Conservation (phyloP, 345 rosid species). For the Limnanthes douglasii region DNA sequence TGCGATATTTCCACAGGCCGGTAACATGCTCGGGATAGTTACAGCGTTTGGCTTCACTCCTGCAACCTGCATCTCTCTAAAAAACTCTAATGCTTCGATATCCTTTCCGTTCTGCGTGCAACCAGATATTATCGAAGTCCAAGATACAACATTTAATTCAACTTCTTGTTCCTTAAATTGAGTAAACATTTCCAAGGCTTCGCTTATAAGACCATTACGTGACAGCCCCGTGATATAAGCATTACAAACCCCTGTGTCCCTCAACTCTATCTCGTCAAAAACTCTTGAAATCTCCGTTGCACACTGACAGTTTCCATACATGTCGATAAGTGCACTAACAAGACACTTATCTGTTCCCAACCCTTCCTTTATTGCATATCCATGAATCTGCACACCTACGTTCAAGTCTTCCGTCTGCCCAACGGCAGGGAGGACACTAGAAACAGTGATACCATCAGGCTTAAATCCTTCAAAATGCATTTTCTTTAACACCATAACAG, state of each 20-base stretch:
- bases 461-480: slow-evolving; percentile 30
- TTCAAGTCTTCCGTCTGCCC: slow-evolving; percentile 23
- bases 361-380: slow-evolving; percentile 27
- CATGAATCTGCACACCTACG: slow-evolving; percentile 40
- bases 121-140: slow-evolving; percentile 50
- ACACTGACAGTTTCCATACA: slow-evolving; percentile 44
- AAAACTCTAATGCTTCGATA: slow-evolving; percentile 38
- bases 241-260: slow-evolving; percentile 41
- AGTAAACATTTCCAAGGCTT: slow-evolving; percentile 31
- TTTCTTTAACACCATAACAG: slow-evolving; percentile 23
- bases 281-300: slow-evolving; percentile 18
- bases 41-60: slow-evolving; percentile 44
- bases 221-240: slow-evolving; percentile 42
- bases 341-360: slow-evolving; percentile 22
- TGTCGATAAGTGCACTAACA: slow-evolving; percentile 29
- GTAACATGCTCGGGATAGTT: slow-evolving; percentile 56
- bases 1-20: slow-evolving; percentile 54
- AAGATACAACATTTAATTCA: slow-evolving; percentile 44
- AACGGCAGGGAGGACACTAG: slow-evolving; percentile 38
- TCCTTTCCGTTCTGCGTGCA: slow-evolving; percentile 56
- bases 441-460: slow-evolving; percentile 30
- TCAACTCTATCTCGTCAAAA: slow-evolving; percentile 18
- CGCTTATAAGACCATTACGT: slow-evolving; percentile 34
- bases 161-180: slow-evolving; percentile 18
- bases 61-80: slow-evolving; percentile 48